Evolutionary conservation across 2,329 filamentous ascomycete genomes (phyloP).

Genomic region (Venturiaceae sp.): DNA sequence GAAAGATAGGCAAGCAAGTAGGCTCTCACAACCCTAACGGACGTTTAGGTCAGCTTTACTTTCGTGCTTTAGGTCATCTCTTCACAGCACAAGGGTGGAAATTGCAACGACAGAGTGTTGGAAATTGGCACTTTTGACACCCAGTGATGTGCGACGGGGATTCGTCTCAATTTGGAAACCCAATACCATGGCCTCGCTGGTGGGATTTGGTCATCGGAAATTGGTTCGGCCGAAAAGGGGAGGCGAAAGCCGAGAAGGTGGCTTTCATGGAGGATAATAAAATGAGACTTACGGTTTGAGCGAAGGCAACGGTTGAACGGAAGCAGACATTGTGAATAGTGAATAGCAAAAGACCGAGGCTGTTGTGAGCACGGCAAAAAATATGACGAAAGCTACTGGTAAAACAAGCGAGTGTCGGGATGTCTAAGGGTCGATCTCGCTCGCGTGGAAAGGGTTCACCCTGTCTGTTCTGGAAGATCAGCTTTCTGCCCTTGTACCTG

Average conservation of each 20-base stretch:
- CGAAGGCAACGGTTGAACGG: background rate
- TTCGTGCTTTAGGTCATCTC: background rate
- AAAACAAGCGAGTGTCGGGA: background rate
- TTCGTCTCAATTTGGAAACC: too few species aligned
- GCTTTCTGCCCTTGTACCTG: background rate
- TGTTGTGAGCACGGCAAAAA: background rate
- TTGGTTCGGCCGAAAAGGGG: background rate
- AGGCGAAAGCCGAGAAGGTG: background rate
- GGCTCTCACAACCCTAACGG: conserved; percentile 14
- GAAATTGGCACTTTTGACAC: background rate
- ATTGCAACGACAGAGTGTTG: background rate
- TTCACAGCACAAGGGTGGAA: background rate
- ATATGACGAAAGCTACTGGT: background rate
- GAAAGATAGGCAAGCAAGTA: conserved; percentile 30
- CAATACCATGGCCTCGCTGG: background rate
- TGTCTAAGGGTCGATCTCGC: background rate
- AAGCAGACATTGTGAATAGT: background rate
- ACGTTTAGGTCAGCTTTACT: background rate
- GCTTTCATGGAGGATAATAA: background rate
- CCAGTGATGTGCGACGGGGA: background rate
- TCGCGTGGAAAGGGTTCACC: background rate
- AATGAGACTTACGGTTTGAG: background rate
- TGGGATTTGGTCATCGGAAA: background rate
- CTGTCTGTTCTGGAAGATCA: background rate
- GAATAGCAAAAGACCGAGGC: background rate